Base-by-base conservation (phyloP, 2,329 filamentous ascomycete genomes). In the Huntiella decipiens region DNA sequence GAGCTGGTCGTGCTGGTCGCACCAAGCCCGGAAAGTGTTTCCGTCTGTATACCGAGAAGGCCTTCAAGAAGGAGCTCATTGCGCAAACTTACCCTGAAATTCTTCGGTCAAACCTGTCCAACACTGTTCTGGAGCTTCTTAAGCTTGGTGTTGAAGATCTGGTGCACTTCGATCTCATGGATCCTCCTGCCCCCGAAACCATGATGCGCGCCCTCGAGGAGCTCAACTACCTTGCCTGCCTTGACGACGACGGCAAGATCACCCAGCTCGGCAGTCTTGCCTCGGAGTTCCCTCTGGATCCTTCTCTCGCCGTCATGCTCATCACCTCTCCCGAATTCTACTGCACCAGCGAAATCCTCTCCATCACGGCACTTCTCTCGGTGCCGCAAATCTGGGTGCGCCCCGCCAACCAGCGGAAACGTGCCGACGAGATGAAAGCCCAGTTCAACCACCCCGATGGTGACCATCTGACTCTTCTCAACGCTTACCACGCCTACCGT, bases 101-200 rank as follows among this genome's bases (percentile, higher is more conserved):
- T 58, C 71, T 98, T 44, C 79, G 86, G 19, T 96, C 88, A 31
- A 98, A 98, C 60, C 68, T 98, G 52, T 79, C 91, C 50, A 93
- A 86, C 55, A 98, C 91, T 0, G 91, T 98, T 1, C 66, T 98
- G 39, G 91, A 98, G 62, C 66, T 98, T 57, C 96, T 96, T 71
- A 96, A 98, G 66, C 78, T 98, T 35, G 91, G 91, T 38, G 78
- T 98, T 22, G 78, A 93, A 54, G 91, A 98, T 61, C 69, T 98
- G 43, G 91, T 98, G 8, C 91, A 98, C 63, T 98, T 98, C 58
- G 92, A 98, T 59, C 71, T 98, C 41, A 96, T 98, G 88, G 91
- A 98, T 56, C 91, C 91, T 17, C 91, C 91, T 0, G 88, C 92
- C 1, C 92, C 91, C 0, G 92, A 98, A 65, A 98, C 92, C 7